Evolutionary conservation across 176 grass and related monocot genomes (phyloP).

Genomic region (Puccinellia tenuiflora): DNA sequence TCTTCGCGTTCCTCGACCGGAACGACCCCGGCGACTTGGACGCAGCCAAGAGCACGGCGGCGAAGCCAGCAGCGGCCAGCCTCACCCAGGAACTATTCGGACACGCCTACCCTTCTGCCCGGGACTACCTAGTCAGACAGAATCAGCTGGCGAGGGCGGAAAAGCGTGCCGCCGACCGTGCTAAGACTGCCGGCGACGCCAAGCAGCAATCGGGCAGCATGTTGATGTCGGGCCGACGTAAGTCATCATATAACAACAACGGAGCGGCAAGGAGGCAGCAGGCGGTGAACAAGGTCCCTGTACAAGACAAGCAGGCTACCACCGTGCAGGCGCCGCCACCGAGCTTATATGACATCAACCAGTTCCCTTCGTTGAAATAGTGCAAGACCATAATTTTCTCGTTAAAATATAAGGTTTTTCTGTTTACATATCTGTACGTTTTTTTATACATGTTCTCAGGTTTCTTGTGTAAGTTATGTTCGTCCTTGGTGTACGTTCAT

Average conservation of each 20-base stretch:
- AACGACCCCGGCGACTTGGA: not conserved
- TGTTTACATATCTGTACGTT: too few species aligned
- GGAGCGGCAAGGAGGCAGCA: not conserved
- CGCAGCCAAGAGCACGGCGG: not conserved
- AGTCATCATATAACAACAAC: not conserved
- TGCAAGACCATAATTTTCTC: not conserved
- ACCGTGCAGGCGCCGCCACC: not conserved
- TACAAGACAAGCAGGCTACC: not conserved
- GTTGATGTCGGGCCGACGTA: too few species aligned
- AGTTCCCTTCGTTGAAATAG: not conserved
- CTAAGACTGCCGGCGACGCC: not conserved
- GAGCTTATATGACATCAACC: not conserved
- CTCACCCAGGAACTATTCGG: not conserved
- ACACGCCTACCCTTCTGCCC: not conserved
- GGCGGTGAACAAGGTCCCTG: not conserved
- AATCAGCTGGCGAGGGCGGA: not conserved
- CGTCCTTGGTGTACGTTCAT: too few species aligned
- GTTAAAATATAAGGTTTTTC: too few species aligned
- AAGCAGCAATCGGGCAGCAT: too few species aligned
- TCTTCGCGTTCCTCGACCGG: not conserved
- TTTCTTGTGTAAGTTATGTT: too few species aligned
- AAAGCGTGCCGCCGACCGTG: too few species aligned
- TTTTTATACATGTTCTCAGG: too few species aligned
- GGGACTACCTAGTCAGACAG: not conserved
- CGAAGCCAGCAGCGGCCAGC: too few species aligned